Percentiles rank a stretch among this genome's conserved stretches.
Evolutionary conservation across 2,329 filamentous ascomycete species (phyloP).

Genomic region (Ascochyta pisi): DNA sequence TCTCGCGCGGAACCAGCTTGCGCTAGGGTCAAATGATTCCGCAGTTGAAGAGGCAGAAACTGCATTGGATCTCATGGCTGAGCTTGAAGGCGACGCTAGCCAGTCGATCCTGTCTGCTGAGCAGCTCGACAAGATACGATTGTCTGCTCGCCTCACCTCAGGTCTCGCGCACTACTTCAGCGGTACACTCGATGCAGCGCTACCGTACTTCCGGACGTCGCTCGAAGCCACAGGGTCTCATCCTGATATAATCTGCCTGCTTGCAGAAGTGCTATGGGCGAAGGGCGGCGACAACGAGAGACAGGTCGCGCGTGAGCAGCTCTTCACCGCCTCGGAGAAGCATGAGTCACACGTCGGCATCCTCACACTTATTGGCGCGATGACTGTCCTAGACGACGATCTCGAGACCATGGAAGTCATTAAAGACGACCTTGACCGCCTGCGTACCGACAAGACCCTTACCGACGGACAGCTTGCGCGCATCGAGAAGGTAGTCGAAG

Average conservation of each 20-base stretch:
- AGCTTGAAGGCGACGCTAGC: conserved; percentile 61
- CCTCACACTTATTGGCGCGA: conserved; percentile 80
- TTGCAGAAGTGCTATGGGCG: conserved; percentile 93
- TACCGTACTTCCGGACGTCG: conserved; percentile 80
- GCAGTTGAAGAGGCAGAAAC: conserved; percentile 83
- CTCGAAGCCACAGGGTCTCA: conserved; percentile 77
- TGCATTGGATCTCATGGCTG: conserved; percentile 78
- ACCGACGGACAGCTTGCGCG: conserved; percentile 68
- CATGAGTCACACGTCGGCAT: conserved; percentile 79
- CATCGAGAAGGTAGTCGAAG: conserved; percentile 77
- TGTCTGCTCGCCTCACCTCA: conserved; percentile 85
- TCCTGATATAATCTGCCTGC: conserved; percentile 83
- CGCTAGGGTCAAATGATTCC: conserved; percentile 66
- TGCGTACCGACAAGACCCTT: conserved; percentile 73
- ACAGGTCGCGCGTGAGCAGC: conserved; percentile 75
- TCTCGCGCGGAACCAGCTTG: conserved; percentile 82
- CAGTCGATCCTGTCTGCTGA: conserved; percentile 65
- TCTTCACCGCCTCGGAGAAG: conserved; percentile 80
- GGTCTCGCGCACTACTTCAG: conserved; percentile 82
- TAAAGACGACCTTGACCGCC: conserved; percentile 73
- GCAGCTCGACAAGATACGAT: conserved; percentile 71
- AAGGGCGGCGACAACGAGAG: conserved; percentile 78
- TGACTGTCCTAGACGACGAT: conserved; percentile 82
- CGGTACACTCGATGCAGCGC: conserved; percentile 69
- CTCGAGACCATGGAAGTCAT: conserved; percentile 81